Base-by-base conservation (phyloP, 495 filamentous ascomycete genomes). In the Schizothecium vesticola region DNA sequence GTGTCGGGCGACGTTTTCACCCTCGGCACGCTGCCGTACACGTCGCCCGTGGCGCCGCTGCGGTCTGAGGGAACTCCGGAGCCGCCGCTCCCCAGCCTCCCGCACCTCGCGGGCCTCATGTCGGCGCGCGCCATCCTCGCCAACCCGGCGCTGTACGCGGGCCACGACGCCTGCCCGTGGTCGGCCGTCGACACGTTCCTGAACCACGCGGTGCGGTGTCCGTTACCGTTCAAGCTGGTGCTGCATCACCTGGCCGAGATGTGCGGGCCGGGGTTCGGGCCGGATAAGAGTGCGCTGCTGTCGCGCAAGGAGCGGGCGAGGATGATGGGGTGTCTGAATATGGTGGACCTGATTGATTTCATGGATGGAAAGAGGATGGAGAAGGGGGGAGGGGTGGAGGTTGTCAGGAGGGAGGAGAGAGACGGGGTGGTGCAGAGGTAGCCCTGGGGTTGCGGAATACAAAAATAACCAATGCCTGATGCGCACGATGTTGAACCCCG, bases 211-310 rank as follows among this genome's bases (percentile, higher is more conserved):
- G 82, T 82, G 19, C 78, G 79, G 23, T 78, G 74, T 6, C 86
- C 87, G 29, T 73, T 91, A 2, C 88, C 87, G 4, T 84, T 84
- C 56, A 86, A 86, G 76, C 75, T 91, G 59, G 80, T 83, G 56
- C 77, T 85, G 65, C 88, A 91, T 73, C 88, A 91, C 76, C 67
- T 90, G 24, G 81, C 75, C 56, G 87, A 90, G 80, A 90, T 91
- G 88, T 83, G 81, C 68, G 80, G 77, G 16, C 81, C 82, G 21
- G 85, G 82, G n/a, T 77, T 82, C 74, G 81, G 80, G 6, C 76
- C 74, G 13, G 75, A 79, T 74, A 80, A 81, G 72, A 70, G 66
- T 1, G 75, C 82, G 8, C 70, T 89, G 69, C 70, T 90, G 65
- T 78, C 59, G 12, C 86, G 82, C 71, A 80, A 79, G 73, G 84